Evolutionary conservation across 441 rosid genomes (phyloP), one percentile per base, ranked within the genome.

Genomic region (Adansonia gregorii): DNA sequence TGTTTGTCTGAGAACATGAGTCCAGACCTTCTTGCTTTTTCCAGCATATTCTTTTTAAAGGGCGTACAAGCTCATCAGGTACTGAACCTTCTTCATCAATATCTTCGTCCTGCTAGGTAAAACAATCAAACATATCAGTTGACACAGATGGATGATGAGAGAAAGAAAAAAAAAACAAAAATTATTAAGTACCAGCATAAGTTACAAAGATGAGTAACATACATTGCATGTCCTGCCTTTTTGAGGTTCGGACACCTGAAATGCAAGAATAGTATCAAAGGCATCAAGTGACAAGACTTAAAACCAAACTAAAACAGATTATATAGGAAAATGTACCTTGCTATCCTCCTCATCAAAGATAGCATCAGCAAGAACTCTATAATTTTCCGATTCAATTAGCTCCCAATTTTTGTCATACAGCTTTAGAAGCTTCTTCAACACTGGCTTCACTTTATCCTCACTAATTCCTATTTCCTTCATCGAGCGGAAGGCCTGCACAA

Each of bases 291-390:
- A 64, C 24, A 77, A 72, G 43, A 64, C 52, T 61, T 78, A 24
- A 10, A 51, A 64, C 39, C 9, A 56, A 81, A 68, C 46, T 56
- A 73, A 15, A 60, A 41, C 72, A 15, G 39, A 65, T n/a, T 39
- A 69, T 65, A 45, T 27, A 27, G 20, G 45, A 72, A 77, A 60
- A 54, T 77, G 80, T 73, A 92, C 99, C 94, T 88, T 78, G 55
- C 79, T 54, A 17, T 94, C 98, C 67, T 95, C 94, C n/a, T 76
- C 83, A 0, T 95, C 98, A 56, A 94, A 92, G 73, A 95, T 92
- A 52, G 98, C 97, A 85, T 94, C 99, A 22, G 87, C 93, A 66
- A 95, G 93, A 80, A 73, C 97, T 81, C 98, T 88, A 67, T 90
- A 95, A 74, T 91, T 91, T 72, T 94, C 99, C 45, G 82, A 92